Evolutionary conservation across 306 rosid genomes (phyloP), one percentile per base, ranked within the genome.

Genomic region (Rosa chinensis): DNA sequence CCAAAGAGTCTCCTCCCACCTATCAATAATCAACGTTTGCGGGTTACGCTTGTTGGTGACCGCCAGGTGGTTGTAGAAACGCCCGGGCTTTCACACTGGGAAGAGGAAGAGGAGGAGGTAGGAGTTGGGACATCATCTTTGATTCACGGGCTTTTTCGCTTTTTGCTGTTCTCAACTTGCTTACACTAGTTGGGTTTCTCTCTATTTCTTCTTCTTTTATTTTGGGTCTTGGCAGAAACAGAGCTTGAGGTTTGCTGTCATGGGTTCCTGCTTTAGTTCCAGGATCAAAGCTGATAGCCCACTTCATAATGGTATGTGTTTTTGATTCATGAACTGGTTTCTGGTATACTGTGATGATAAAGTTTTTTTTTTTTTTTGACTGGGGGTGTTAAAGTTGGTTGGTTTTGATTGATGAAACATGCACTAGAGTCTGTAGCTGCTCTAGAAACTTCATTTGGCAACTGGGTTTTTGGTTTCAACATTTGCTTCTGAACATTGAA

Each of bases 251-350:
- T 80, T 69, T 76, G 39, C 66, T 25, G 28, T 82, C 68, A 96
- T 96, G 99, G 99, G 99, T 82, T 91, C 97, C 66, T 93, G 98
- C 85, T 81, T 80, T 0, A 90, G 98, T 87, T 90, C 92, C 16
- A 87, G 87, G 75, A 87, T 96, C 85, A 96, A 96, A 84, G 99
- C 98, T 78, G 97, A 93, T 70, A 96, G 97, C 89, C 93, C 97
- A 84, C 88, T 86, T 68, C 91, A 81, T 2, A 78, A 90, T 84
- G 99, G 96, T 93, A 87, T 71, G n/a, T 47, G 23, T 55, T 67
- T 77, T 74, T 47, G 64, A 74, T 70, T 40, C 58, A 25, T 73
- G 25, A n/a, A 67, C 52, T 43, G 3, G 5, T 77, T 56, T 53
- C 48, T 82, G 61, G 40, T 80, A 49, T 66, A 18, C 35, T 23